Evolutionary conservation across 2,329 filamentous ascomycete species (phyloP).

Genomic region (Colletotrichum neosansevieriae): DNA sequence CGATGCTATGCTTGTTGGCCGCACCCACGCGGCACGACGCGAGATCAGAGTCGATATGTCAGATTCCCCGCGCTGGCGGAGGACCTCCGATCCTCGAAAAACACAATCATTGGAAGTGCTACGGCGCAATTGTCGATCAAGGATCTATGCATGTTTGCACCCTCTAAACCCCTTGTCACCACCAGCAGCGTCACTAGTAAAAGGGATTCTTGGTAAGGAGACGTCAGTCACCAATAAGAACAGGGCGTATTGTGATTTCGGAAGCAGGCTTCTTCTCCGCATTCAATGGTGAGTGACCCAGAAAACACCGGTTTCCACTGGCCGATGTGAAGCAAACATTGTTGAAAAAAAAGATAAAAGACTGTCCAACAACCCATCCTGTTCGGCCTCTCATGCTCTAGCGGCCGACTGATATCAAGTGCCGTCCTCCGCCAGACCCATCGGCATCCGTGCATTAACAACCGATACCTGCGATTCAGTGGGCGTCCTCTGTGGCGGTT

Average conservation of each 20-base stretch:
- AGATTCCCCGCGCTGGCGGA: slow-evolving; percentile 7
- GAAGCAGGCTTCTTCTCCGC: not conserved
- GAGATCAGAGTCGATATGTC: not conserved
- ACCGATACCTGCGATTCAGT: slow-evolving; percentile 3
- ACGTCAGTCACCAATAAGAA: not conserved
- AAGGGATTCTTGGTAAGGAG: not conserved
- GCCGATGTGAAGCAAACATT: slow-evolving; percentile 5
- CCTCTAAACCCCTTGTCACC: not conserved
- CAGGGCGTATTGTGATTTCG: not conserved
- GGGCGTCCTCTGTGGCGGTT: not conserved
- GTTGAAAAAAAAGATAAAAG: slow-evolving; percentile 6
- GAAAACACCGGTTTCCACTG: not conserved
- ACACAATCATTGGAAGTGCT: not conserved
- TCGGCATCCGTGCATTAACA: slow-evolving; percentile 17
- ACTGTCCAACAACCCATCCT: not conserved
- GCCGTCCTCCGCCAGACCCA: slow-evolving; percentile 3
- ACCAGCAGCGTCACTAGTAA: not conserved
- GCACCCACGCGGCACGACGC: not conserved
- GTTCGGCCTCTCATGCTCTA: slow-evolving; percentile 19
- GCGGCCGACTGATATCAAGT: slow-evolving; percentile 31
- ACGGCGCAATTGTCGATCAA: not conserved
- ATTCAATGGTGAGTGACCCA: not conserved
- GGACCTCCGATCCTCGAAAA: not conserved
- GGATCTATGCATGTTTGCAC: not conserved
- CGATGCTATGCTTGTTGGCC: not conserved